phyloP scores from a whole-genome alignment of 2,329 filamentous ascomycete species.

The Sporothrix mexicana region DNA sequence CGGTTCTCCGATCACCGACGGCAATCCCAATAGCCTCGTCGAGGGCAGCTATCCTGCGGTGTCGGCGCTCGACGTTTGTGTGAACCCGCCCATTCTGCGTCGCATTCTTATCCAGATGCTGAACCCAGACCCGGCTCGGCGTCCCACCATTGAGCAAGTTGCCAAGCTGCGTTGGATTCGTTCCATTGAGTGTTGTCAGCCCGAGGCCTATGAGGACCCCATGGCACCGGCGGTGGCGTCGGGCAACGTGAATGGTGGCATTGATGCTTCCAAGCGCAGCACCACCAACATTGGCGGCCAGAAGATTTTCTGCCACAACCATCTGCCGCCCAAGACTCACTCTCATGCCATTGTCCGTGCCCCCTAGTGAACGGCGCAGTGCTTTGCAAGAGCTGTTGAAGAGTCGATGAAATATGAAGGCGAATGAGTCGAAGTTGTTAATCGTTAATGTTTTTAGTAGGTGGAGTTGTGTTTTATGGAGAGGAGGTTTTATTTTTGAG shows the following conservation, averaged over 20 bases:
- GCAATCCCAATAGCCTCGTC: constrained; percentile 46
- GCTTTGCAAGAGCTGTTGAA: neutral
- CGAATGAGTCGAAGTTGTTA: neutral
- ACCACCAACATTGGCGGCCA: constrained; percentile 50
- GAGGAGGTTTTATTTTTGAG: neutral
- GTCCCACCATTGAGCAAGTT: constrained; percentile 72
- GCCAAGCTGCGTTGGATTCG: constrained; percentile 74
- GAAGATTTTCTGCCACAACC: constrained; percentile 65
- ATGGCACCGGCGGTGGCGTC: constrained; percentile 33
- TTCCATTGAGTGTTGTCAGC: constrained; percentile 78
- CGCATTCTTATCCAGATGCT: constrained; percentile 81
- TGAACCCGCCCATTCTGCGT: constrained; percentile 72
- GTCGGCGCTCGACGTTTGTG: constrained; percentile 65
- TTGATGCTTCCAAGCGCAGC: constrained; percentile 66
- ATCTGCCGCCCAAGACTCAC: constrained; percentile 56
- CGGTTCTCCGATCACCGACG: constrained; percentile 52
- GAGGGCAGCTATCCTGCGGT: constrained; percentile 63
- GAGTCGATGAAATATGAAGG: neutral
- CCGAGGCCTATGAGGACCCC: constrained; percentile 71
- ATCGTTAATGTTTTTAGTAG: neutral
- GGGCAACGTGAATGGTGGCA: constrained; percentile 47
- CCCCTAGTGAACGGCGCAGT: neutral
- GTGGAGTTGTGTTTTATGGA: neutral
- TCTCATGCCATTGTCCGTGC: constrained; percentile 30
- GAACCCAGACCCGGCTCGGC: constrained; percentile 74